phyloP scores from a whole-genome alignment of 345 rosid species.

The rapeseed (Brassica napus) region DNA sequence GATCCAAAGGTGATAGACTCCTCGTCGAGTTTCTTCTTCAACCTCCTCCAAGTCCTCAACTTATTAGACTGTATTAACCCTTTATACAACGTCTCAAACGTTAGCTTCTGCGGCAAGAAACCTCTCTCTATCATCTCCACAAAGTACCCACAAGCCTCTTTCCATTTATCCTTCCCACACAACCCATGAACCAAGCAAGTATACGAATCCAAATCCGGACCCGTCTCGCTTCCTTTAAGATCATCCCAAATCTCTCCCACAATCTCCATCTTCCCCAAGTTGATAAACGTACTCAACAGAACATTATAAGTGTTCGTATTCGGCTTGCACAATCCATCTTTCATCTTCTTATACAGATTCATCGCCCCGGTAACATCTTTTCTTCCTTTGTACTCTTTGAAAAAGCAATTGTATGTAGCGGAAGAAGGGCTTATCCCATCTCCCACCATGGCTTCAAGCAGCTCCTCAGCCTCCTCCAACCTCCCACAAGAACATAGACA shows the following conservation, averaged over 20 bases:
- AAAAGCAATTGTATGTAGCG: background rate
- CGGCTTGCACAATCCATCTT: background rate
- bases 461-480: background rate
- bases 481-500: background rate
- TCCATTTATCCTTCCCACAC: background rate
- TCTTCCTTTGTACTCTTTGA: background rate
- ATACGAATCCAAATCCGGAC: slow-evolving; percentile 1
- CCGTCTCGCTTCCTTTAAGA: background rate
- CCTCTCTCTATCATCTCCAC: background rate
- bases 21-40: background rate
- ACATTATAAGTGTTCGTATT: background rate
- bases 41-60: background rate
- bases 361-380: background rate
- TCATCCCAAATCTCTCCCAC: background rate
- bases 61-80: background rate
- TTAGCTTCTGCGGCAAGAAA: background rate
- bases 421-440: background rate
- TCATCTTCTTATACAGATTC: background rate
- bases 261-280: background rate
- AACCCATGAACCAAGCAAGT: background rate
- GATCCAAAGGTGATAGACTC: background rate
- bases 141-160: slow-evolving; percentile 1
- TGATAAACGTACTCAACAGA: background rate
- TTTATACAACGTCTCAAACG: background rate
- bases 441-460: background rate